phyloP scores from a whole-genome alignment of 352 stramenopile species.

The Phytophthora quininea region DNA sequence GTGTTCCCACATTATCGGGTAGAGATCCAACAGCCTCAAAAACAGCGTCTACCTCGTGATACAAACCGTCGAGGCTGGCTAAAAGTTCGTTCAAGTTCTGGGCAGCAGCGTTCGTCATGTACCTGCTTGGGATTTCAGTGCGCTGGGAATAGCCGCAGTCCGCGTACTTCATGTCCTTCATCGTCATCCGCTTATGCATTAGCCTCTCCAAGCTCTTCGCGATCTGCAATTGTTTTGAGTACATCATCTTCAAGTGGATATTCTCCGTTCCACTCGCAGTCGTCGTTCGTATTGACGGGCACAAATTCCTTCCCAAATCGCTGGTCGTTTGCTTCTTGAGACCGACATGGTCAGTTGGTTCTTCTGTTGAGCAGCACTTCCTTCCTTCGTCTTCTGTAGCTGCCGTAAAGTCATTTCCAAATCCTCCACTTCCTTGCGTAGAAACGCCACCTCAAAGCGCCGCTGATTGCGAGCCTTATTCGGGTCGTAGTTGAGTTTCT shows the following conservation, averaged over 20 bases:
- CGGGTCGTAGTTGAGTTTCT: conserved; percentile 24
- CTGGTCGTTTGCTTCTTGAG: neutral
- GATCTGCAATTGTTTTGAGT: conserved; percentile 19
- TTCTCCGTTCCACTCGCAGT: conserved; percentile 26
- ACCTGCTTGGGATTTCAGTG: conserved; percentile 19
- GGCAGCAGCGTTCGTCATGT: conserved; percentile 10
- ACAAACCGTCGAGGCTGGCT: conserved; percentile 34
- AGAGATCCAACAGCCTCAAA: conserved; percentile 23
- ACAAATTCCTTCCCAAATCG: conserved; percentile 21
- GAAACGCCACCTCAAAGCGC: conserved; percentile 22
- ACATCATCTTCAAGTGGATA: conserved; percentile 23
- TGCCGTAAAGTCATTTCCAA: conserved; percentile 27
- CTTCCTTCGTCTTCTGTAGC: conserved; percentile 7
- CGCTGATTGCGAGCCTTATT: conserved; percentile 37
- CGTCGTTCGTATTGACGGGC: conserved; percentile 22
- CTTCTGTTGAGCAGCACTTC: neutral
- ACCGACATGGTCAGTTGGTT: neutral
- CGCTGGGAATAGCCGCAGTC: conserved; percentile 18
- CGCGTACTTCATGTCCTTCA: conserved; percentile 4
- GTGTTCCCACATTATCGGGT: conserved; percentile 5
- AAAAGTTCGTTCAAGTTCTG: conserved; percentile 38
- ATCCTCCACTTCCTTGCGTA: conserved; percentile 21
- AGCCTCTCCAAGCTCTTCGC: conserved; percentile 25
- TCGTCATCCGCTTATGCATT: conserved; percentile 13
- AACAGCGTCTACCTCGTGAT: conserved; percentile 32